A percentile compares a stretch with the other conserved stretches of the same genome.
These are phyloP conservation scores for Vitis hybrid DNA, from an alignment of 177 flowering plant species.

Conservation along the genomic window DNA sequence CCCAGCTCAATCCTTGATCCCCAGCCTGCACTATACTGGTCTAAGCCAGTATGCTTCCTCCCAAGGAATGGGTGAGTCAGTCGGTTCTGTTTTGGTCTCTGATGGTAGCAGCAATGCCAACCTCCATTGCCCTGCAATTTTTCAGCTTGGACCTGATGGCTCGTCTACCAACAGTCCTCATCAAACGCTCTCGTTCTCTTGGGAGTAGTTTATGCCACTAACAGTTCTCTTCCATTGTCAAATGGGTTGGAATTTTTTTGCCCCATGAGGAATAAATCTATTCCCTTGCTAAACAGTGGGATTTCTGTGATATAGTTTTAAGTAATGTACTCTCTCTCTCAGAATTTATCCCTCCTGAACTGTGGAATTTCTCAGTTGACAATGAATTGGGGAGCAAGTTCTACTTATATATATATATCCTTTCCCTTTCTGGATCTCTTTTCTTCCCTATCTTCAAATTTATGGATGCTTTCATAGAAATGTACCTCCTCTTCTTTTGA, in stretches of 20 bases:
- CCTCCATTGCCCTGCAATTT: conserved; percentile 31
- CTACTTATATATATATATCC: too few relatives aligned
- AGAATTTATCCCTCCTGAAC: too few relatives aligned
- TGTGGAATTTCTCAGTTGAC: too few relatives aligned
- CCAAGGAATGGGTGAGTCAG: conserved; percentile 14
- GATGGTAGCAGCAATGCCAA: conserved; percentile 21
- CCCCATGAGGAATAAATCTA: background rate
- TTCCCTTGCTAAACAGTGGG: background rate
- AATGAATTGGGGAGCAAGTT: too few relatives aligned
- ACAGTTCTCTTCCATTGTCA: background rate
- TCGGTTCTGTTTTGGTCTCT: conserved; percentile 13
- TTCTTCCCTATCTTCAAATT: too few relatives aligned
- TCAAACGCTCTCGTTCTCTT: conserved; percentile 43
- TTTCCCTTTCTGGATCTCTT: too few relatives aligned
- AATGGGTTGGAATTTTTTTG: background rate
- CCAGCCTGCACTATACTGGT: conserved; percentile 19
- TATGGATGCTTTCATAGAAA: too few relatives aligned
- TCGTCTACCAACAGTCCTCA: conserved; percentile 39
- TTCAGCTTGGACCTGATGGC: conserved; percentile 28
- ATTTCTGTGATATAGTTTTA: background rate
- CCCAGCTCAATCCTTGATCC: conserved; percentile 20
- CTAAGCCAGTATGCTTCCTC: background rate
- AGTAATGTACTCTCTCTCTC: background rate
- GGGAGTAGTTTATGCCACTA: conserved; percentile 31
- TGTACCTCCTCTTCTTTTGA: too few relatives aligned